Evolutionary conservation across 1,139 yeast species (phyloP), one percentile per base, ranked within the genome.

Genomic region (Yamadazyma diospyri): DNA sequence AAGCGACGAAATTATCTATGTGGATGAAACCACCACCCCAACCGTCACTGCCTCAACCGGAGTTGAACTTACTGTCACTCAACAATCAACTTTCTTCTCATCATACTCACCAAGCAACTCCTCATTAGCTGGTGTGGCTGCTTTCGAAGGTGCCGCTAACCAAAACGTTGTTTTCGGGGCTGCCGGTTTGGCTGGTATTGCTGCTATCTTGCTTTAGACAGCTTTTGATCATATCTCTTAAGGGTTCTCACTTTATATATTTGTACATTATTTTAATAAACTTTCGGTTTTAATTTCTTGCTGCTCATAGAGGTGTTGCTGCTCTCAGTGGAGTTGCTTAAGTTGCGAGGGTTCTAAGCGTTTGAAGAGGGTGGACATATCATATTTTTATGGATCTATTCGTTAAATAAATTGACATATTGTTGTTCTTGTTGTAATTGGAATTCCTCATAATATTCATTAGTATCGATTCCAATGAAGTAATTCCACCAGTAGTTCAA

Each of bases 401-500:
- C 42, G 14, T 37, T 34, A 30, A 47, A 45, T 18, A 45, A 34
- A 25, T 39, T 36, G 8, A 39, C 34, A 37, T 50, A 46, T 16
- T 44, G 40, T 20, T 42, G 38, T 29, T 42, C 38, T 32, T 46
- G 42, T 27, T 46, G 44, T 14, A 46, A 34, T 33, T 41, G 45
- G 16, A 46, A 36, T 33, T 47, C 47, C 14, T 44, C 45, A 23
- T 46, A 43, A 30, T 45, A 46, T 11, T 44, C 44, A 30, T 47
- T 42, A 8, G 40, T 40, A 13, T 50, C 53, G n/a, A 65, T 59
- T 15, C 95, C 96, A 41, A 86, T 69, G 50, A 87, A 85, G 18
- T 54, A 54, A 51, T 82, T 80, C 97, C 97, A 92, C 57, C 73
- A 70, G 28, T 66, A 59, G 42, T 71, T 73, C 27, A 76, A 38